Percentiles rank a stretch among this genome's conserved stretches.
phyloP scores from a whole-genome alignment of 805 yeast genomes.

The Candida montana region DNA sequence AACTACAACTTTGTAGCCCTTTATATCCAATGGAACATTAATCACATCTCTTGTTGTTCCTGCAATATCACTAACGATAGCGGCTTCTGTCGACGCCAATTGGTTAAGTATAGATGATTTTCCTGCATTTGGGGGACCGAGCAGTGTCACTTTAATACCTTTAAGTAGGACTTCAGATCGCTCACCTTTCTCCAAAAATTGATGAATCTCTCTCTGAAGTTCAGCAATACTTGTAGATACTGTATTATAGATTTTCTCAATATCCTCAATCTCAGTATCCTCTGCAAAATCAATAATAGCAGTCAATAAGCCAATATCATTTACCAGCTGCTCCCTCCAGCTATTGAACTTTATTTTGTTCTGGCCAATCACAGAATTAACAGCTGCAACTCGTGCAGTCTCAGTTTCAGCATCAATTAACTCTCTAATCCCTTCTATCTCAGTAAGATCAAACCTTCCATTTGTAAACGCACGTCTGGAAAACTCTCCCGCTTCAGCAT shows the following conservation, averaged over 20 bases:
- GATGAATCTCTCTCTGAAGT: slow-evolving; percentile 41
- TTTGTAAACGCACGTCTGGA: slow-evolving; percentile 82
- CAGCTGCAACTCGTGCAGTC: slow-evolving; percentile 70
- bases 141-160: slow-evolving; percentile 67
- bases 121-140: slow-evolving; percentile 97
- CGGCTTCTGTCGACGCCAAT: slow-evolving; percentile 75
- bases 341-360: slow-evolving; percentile 45
- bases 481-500: slow-evolving; percentile 93
- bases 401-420: slow-evolving; percentile 94
- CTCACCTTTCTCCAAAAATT: slow-evolving; percentile 39
- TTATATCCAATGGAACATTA: slow-evolving; percentile 73
- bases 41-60: slow-evolving; percentile 93
- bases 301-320: slow-evolving; percentile 67
- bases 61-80: slow-evolving; percentile 85
- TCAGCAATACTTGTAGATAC: slow-evolving; percentile 40
- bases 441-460: slow-evolving; percentile 78
- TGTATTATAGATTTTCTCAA: slow-evolving; percentile 43
- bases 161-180: slow-evolving; percentile 57
- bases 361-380: slow-evolving; percentile 67
- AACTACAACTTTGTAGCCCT: slow-evolving; percentile 76
- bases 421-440: slow-evolving; percentile 85
- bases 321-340: slow-evolving; percentile 68
- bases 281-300: slow-evolving; percentile 95
- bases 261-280: slow-evolving; percentile 77
- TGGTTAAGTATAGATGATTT: slow-evolving; percentile 80